Evolutionary conservation across 2,329 filamentous ascomycete genomes (phyloP).

Genomic region (Saccharata proteae): DNA sequence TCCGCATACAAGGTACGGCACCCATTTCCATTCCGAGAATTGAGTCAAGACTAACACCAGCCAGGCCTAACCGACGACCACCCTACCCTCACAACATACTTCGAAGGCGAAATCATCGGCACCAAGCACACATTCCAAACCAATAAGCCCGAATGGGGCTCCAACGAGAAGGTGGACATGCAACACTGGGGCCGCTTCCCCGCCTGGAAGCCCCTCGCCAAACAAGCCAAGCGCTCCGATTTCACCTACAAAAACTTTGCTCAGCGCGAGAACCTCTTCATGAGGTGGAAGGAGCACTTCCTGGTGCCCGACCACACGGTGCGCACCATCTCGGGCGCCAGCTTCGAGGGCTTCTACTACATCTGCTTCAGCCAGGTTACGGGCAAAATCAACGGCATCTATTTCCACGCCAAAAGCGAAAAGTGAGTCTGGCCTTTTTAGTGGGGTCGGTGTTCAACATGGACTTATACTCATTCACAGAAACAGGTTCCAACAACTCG

Average conservation of each 20-base stretch:
- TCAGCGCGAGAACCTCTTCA: constrained; percentile 83
- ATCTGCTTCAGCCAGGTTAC: constrained; percentile 94
- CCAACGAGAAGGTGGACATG: constrained; percentile 79
- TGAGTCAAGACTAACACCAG: constrained; percentile 12
- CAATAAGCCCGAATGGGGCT: constrained; percentile 80
- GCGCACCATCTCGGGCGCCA: constrained; percentile 80
- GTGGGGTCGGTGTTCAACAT: constrained; percentile 8
- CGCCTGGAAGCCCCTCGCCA: constrained; percentile 67
- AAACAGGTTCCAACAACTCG: constrained; percentile 76
- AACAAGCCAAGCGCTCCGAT: constrained; percentile 46
- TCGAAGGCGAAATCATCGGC: constrained; percentile 96
- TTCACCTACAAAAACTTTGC: constrained; percentile 56
- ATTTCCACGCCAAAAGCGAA: constrained; percentile 96
- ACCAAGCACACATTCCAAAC: constrained; percentile 91
- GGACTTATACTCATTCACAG: background rate
- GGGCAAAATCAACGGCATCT: constrained; percentile 82
- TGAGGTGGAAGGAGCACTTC: constrained; percentile 99
- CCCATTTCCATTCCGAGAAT: background rate
- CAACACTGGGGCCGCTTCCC: constrained; percentile 88
- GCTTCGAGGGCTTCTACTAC: constrained; percentile 98
- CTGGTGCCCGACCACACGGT: constrained; percentile 91
- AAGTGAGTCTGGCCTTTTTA: constrained; percentile 51
- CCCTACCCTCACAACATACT: constrained; percentile 94
- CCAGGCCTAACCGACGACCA: constrained; percentile 87
- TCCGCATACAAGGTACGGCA: constrained; percentile 83